Conservation (phyloP, 106 monocot species). For the Posidonia australis region DNA sequence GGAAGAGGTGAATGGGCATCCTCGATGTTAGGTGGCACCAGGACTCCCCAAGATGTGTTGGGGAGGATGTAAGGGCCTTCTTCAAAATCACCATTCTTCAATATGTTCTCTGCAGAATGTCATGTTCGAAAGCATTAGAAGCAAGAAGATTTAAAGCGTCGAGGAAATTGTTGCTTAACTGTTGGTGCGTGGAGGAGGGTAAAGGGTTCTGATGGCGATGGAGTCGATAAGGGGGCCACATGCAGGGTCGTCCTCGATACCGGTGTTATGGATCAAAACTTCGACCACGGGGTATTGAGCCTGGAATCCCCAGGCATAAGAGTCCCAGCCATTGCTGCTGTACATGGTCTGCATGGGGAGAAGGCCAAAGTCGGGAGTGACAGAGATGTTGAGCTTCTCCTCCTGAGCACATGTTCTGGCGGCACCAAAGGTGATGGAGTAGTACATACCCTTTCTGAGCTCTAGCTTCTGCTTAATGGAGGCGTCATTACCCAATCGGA, state of each 20-base stretch:
- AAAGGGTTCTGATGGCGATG: conserved; percentile 27
- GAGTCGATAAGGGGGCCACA: conserved; percentile 48
- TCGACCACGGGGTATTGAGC: conserved; percentile 10
- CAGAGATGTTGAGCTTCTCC: conserved; percentile 36
- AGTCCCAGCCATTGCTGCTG: conserved; percentile 41
- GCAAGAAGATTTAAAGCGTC: neutral
- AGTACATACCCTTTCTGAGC: conserved; percentile 28
- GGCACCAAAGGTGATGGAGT: conserved; percentile 52
- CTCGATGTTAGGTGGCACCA: conserved; percentile 19
- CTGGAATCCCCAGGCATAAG: conserved; percentile 39
- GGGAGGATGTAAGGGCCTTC: conserved; percentile 22
- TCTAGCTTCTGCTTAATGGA: conserved; percentile 25
- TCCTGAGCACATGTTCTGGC: conserved; percentile 52
- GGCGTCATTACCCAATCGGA: conserved; percentile 33
- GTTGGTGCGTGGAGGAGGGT: conserved; percentile 22
- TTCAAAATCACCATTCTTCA: conserved; percentile 20
- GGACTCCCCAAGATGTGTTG: conserved; percentile 11
- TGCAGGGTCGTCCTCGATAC: conserved; percentile 37
- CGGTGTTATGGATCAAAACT: conserved; percentile 37
- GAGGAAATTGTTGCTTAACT: neutral
- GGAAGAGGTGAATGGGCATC: conserved; percentile 7
- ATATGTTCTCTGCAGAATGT: conserved; percentile 7
- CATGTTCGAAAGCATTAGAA: neutral
- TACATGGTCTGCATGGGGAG: conserved; percentile 49
- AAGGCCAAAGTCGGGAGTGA: conserved; percentile 28